Evolutionary conservation across 2,329 filamentous ascomycete genomes (phyloP), one percentile per base, ranked within the genome.

Genomic region (Colletotrichum falcatum): DNA sequence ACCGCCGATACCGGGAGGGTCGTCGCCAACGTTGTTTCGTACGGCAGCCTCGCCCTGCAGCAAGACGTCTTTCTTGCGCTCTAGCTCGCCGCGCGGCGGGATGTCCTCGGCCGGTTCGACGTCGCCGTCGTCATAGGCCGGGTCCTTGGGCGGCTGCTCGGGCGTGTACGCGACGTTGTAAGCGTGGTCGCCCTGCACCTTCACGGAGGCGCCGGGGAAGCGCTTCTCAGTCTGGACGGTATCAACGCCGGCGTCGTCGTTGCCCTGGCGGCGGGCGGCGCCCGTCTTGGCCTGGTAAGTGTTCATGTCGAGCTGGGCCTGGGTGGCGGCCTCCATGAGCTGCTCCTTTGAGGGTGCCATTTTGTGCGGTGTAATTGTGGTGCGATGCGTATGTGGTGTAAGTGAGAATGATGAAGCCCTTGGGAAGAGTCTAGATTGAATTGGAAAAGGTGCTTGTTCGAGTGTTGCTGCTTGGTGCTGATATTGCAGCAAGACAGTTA

Each of bases 221-320:
- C 82, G 82, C 59, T 79, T 81, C 77, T 83, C 83, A 9, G 53
- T 35, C 33, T 78, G 80, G 14, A 78, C 75, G 1, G 80, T 76
- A 64, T 84, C 82, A 55, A 85, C 81, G 53, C 83, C 84, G 3
- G 81, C 79, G 9, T 84, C 79, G 28, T 84, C 83, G 23, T 77
- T 77, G 5, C 78, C 78, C 7, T 83, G 78, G 3, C 77, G 74
- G 68, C 80, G 82, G 58, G 79, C 79, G 11, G 77, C 77, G 63
- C 85, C 84, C 1, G 83, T 85, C 78, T 86, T 86, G 73, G 83
- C 76, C 73, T 84, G 80, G 74, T 85, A 83, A 16, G 78, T 82
- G 79, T 86, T 86, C 65, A 86, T 79, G 73, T 86, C 83, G 62
- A 75, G 76, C 79, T 87, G 83, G 54, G 85, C 83, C 74, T 84